Conservation (phyloP, 2,329 filamentous ascomycete species). For the Onygenales sp. region DNA sequence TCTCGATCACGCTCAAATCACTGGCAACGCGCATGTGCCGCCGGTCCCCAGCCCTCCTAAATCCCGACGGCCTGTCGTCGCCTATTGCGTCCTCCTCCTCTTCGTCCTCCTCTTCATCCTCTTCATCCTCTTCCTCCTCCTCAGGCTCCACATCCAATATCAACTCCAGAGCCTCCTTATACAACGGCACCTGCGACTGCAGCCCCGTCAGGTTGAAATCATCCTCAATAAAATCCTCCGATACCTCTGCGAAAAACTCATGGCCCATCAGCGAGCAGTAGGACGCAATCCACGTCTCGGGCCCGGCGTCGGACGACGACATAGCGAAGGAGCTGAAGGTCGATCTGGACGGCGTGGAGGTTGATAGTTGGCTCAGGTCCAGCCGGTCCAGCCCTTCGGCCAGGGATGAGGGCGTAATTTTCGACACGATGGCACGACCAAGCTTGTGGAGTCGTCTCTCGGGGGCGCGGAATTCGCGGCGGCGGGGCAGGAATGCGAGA, state of each 20-base stretch:
- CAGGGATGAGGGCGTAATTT: conserved; percentile 35
- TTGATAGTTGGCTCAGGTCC: conserved; percentile 36
- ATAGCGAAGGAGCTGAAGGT: conserved; percentile 33
- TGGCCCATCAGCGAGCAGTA: conserved; percentile 94
- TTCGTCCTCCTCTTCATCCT: conserved; percentile 58
- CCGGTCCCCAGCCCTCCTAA: conserved; percentile 51
- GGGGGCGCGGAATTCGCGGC: neutral
- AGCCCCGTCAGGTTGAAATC: conserved; percentile 97
- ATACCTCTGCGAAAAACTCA: conserved; percentile 98
- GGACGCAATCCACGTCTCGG: conserved; percentile 94
- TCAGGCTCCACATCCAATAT: conserved; percentile 97
- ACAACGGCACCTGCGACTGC: conserved; percentile 93
- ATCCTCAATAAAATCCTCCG: conserved; percentile 98
- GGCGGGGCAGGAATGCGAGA: neutral
- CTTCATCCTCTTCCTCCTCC: conserved; percentile 61
- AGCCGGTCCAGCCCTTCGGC: conserved; percentile 40
- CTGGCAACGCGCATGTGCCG: conserved; percentile 80
- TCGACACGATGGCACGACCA: conserved; percentile 35
- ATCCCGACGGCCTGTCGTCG: conserved; percentile 41
- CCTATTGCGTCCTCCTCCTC: conserved; percentile 61
- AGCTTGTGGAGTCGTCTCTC: conserved; percentile 13
- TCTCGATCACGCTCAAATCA: conserved; percentile 91
- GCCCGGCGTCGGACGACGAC: conserved; percentile 37
- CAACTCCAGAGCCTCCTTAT: conserved; percentile 98
- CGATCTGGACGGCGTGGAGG: conserved; percentile 32